Evolutionary conservation across 305 asterid species (phyloP).

Genomic region (Fraxinus ornus): DNA sequence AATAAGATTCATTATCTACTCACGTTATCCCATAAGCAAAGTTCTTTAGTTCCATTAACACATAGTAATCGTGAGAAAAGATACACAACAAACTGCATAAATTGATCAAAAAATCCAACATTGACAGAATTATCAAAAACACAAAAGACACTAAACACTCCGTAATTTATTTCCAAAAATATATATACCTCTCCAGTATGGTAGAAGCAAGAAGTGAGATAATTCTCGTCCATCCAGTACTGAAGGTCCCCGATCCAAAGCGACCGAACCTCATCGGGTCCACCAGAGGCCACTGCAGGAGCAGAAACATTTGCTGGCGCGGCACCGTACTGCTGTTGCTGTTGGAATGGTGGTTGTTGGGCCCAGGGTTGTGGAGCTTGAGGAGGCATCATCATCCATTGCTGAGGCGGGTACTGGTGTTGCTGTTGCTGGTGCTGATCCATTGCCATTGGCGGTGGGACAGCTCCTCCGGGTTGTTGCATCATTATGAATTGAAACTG

Average conservation of each 20-base stretch:
- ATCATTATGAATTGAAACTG: slow-evolving; percentile 32
- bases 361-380: slow-evolving; percentile 61
- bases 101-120: background rate
- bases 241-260: slow-evolving; percentile 92
- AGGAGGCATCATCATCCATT: slow-evolving; percentile 61
- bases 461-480: slow-evolving; percentile 68
- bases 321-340: slow-evolving; percentile 54
- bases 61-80: background rate
- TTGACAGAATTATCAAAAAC: background rate
- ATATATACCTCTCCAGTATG: slow-evolving; percentile 66
- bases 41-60: background rate
- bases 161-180: background rate
- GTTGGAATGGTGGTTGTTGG: slow-evolving; percentile 39
- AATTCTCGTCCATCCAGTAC: slow-evolving; percentile 86
- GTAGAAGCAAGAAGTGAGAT: slow-evolving; percentile 51
- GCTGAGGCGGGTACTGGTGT: slow-evolving; percentile 40
- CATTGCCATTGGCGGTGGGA: slow-evolving; percentile 58
- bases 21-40: background rate
- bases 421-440: slow-evolving; percentile 56
- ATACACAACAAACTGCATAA: background rate
- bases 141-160: background rate
- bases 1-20: background rate
- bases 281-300: slow-evolving; percentile 21
- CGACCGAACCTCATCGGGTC: slow-evolving; percentile 58
- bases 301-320: slow-evolving; percentile 28